Evolutionary conservation across 805 yeast species (phyloP), one percentile per base, ranked within the genome.

Genomic region (Cyberlindnera mrakii): DNA sequence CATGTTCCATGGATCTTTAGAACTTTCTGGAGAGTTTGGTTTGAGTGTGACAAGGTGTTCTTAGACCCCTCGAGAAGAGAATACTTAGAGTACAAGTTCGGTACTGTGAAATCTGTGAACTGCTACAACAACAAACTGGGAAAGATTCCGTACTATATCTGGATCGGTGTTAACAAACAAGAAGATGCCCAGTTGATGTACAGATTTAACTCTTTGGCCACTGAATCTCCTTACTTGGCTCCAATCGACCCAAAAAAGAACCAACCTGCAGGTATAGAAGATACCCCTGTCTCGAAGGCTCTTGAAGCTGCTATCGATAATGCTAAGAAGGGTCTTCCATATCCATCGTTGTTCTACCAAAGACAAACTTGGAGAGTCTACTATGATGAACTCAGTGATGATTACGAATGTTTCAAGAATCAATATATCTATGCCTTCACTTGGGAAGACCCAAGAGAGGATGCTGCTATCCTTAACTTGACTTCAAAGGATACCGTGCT

Each of bases 381-480:
- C 64, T 85, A 80, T 55, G 88, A 85, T 60, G 91, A 83, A 55
- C 60, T 78, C 50, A 76, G 77, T 55, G 78, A 82, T 7, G 74
- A 74, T 51, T 82, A 82, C 58, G 75, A 73, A 39, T 89, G 84
- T 61, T 85, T 85, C 67, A 78, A 75, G 46, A 74, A 83, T 57
- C 89, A 85, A 64, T 85, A 84, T 61, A 86, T 85, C 47, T 86
- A 85, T 58, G 90, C 95, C 5, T 85, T 85, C 63, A 85, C 95
- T 6, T 85, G 95, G 95, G 95, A 85, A 63, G 95, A 86, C 58
- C 95, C 95, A 27, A 72, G 83, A 44, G 93, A 84, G 64, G 95
- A 85, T 65, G 75, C 77, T 47, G 71, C 71, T 39, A 81, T 85
- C 43, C 69, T 85, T 52, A 73, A 79, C 35, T 68, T 85, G 54